phyloP scores from a whole-genome alignment of 2,329 filamentous ascomycete genomes.

The Periconia macrospinosa region DNA sequence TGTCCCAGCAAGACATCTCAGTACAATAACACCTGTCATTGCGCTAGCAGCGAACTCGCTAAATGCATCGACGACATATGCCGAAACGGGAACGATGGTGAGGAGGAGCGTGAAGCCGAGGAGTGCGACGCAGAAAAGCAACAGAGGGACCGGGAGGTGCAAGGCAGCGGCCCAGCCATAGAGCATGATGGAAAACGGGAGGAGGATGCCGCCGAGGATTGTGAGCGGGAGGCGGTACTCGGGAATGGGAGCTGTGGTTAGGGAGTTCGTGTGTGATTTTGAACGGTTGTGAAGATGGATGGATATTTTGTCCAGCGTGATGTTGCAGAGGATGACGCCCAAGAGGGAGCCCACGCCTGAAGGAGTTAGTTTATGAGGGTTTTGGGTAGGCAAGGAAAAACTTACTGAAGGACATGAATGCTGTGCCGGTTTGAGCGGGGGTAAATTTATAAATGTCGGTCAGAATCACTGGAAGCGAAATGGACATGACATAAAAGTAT shows the following conservation, averaged over 20 bases:
- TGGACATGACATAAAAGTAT: conserved; percentile 52
- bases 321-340: conserved; percentile 55
- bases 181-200: conserved; percentile 50
- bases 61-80: conserved; percentile 62
- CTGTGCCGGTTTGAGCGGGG: conserved; percentile 55
- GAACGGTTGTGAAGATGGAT: conserved; percentile 48
- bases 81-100: conserved; percentile 53
- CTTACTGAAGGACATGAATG: conserved; percentile 60
- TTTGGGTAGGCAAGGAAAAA: not conserved
- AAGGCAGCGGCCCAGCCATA: conserved; percentile 58
- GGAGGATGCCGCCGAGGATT: conserved; percentile 50
- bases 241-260: conserved; percentile 29
- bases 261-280: conserved; percentile 41
- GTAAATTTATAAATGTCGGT: conserved; percentile 47
- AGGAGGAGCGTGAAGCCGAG: conserved; percentile 53
- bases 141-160: conserved; percentile 45
- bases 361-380: conserved; percentile 5
- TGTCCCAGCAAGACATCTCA: conserved; percentile 58
- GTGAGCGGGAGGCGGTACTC: conserved; percentile 59
- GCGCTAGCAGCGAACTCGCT: conserved; percentile 60
- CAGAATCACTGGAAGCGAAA: conserved; percentile 49
- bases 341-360: conserved; percentile 53
- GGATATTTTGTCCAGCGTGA: conserved; percentile 57
- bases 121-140: conserved; percentile 50
- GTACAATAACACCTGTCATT: conserved; percentile 60